A percentile compares a stretch with the other conserved stretches of the same genome.
Evolutionary conservation across 1,284 basidiomycete species (phyloP).

Genomic region (Sparassis latifolia): DNA sequence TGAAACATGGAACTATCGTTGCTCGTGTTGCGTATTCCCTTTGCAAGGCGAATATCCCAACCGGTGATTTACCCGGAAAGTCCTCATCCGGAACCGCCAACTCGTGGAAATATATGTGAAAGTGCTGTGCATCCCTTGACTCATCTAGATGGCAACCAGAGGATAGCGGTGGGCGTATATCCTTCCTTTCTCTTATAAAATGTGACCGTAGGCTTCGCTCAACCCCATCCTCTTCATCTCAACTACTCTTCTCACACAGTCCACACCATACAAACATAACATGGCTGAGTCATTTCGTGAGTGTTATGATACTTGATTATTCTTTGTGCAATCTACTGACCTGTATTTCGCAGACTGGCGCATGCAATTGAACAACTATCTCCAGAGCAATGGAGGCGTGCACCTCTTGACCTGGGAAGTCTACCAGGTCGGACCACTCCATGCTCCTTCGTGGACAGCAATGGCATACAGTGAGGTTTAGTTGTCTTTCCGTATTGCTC

Average conservation of each 20-base stretch:
- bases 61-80: too few relatives aligned
- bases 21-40: too few relatives aligned
- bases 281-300: not conserved
- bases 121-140: slow-evolving; percentile 20
- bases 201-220: slow-evolving; percentile 5
- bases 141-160: slow-evolving; percentile 11
- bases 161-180: slow-evolving; percentile 10
- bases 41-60: too few relatives aligned
- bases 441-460: slow-evolving; percentile 26
- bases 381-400: slow-evolving; percentile 25
- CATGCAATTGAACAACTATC: slow-evolving; percentile 30
- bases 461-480: slow-evolving; percentile 23
- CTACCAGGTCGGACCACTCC: slow-evolving; percentile 20
- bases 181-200: not conserved
- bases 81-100: slow-evolving; percentile 16
- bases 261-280: not conserved
- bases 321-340: not conserved
- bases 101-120: slow-evolving; percentile 11
- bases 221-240: not conserved
- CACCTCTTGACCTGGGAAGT: slow-evolving; percentile 22
- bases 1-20: too few relatives aligned
- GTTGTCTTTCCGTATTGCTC: not conserved
- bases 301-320: not conserved
- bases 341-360: slow-evolving; percentile 21
- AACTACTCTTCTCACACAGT: not conserved